These are phyloP conservation scores for Telfairia occidentalis DNA, from an alignment of 331 rosid genomes.

Conservation along the genomic window DNA sequence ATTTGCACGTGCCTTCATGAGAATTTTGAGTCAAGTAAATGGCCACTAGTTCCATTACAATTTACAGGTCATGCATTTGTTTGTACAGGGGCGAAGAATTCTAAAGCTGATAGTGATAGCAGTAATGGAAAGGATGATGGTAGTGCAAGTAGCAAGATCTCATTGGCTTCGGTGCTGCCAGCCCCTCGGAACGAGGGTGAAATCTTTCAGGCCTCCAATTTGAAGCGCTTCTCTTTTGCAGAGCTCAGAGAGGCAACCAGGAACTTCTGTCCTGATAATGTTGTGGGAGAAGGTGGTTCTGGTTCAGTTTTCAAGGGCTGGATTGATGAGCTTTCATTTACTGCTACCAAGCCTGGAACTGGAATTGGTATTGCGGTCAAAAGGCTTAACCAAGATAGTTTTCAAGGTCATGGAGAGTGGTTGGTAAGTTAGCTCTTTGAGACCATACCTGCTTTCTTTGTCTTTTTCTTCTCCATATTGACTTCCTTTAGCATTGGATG, in stretches of 20 bases:
- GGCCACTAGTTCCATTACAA: neutral
- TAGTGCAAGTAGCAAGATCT: conserved; percentile 39
- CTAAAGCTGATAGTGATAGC: conserved; percentile 35
- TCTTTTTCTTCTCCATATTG: neutral
- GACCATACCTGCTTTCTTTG: neutral
- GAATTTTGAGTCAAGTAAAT: neutral
- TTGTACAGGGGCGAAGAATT: conserved; percentile 31
- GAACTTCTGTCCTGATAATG: conserved; percentile 83
- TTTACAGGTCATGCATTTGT: neutral
- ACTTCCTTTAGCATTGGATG: neutral
- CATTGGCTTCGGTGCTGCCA: conserved; percentile 42
- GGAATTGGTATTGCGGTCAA: conserved; percentile 85
- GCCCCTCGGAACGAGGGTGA: conserved; percentile 85
- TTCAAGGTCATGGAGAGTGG: conserved; percentile 90
- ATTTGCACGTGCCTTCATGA: neutral
- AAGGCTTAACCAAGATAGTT: conserved; percentile 71
- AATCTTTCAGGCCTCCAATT: conserved; percentile 64
- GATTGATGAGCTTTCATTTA: conserved; percentile 66
- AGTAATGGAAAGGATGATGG: conserved; percentile 31
- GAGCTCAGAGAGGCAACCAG: conserved; percentile 77
- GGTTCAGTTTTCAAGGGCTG: conserved; percentile 94
- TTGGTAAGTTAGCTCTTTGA: conserved; percentile 52
- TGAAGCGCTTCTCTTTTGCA: conserved; percentile 55
- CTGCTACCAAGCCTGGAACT: conserved; percentile 71
- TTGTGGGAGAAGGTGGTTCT: conserved; percentile 85